These are phyloP conservation scores for Fraxinus ornus DNA, from an alignment of 305 asterid genomes.

Conservation along the genomic window DNA sequence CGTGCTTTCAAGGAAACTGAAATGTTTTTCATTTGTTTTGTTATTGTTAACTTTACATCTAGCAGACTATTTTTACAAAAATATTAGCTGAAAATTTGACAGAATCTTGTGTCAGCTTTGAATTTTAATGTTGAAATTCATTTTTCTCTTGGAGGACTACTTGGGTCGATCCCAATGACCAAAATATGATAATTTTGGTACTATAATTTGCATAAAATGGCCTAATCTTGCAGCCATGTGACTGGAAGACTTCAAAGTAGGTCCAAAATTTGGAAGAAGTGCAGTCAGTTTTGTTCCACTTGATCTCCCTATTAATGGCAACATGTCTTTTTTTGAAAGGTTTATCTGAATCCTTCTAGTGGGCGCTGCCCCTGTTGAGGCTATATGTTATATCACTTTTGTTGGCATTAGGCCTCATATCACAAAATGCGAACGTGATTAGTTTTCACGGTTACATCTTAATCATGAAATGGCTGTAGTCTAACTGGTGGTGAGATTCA, in stretches of 20 bases:
- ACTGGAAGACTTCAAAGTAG: background rate
- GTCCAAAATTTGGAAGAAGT: background rate
- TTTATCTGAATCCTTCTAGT: too few relatives aligned
- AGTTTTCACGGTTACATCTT: too few relatives aligned
- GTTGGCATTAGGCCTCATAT: background rate
- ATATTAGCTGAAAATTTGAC: too few relatives aligned
- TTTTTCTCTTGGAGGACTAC: background rate
- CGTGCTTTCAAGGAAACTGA: background rate
- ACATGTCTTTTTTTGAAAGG: too few relatives aligned
- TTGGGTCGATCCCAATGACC: background rate
- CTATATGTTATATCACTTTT: background rate
- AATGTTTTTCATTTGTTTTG: background rate
- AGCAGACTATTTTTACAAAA: too few relatives aligned
- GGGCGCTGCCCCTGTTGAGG: too few relatives aligned
- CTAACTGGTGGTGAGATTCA: too few relatives aligned
- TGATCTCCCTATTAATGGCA: background rate
- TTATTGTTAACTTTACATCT: background rate
- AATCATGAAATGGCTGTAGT: too few relatives aligned
- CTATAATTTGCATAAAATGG: background rate
- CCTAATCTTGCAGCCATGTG: background rate
- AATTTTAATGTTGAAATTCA: background rate
- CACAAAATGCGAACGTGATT: too few relatives aligned
- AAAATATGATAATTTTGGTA: background rate
- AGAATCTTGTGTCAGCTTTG: too few relatives aligned
- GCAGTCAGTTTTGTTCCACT: background rate